phyloP scores from a whole-genome alignment of 345 rosid species.

The Psidium friedrichsthalianum region DNA sequence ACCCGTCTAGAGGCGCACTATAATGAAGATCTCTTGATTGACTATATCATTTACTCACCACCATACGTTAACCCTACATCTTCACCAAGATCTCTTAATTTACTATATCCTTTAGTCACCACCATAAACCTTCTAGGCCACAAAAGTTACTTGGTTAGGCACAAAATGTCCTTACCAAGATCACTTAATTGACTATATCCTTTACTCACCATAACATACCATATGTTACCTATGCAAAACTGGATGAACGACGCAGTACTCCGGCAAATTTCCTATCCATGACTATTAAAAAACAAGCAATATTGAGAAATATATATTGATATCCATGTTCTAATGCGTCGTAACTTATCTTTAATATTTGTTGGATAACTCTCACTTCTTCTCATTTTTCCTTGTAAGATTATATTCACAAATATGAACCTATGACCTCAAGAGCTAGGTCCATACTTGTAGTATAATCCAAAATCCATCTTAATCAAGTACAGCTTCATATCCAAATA shows the following conservation, averaged over 20 bases:
- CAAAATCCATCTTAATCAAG: not conserved
- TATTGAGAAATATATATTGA: not conserved
- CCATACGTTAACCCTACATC: not conserved
- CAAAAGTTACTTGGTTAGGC: too few relatives aligned
- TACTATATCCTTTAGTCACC: too few relatives aligned
- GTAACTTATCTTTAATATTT: not conserved
- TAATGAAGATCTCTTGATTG: not conserved
- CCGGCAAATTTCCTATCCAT: not conserved
- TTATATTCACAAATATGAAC: not conserved
- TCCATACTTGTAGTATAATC: not conserved
- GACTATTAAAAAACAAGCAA: not conserved
- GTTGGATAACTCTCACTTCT: not conserved
- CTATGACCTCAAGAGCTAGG: not conserved
- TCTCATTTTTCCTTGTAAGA: not conserved
- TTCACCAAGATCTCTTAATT: not conserved
- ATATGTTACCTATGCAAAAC: not conserved
- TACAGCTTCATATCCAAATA: not conserved
- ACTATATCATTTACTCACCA: not conserved
- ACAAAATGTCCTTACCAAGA: too few relatives aligned
- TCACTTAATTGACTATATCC: too few relatives aligned
- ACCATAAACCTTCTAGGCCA: too few relatives aligned
- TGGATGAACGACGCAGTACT: not conserved
- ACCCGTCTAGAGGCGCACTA: not conserved
- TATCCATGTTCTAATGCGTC: not conserved
- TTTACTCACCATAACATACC: not conserved